These are phyloP conservation scores for Globisporangium iwayamae DNA, from an alignment of 352 stramenopile genomes.

Conservation along the genomic window DNA sequence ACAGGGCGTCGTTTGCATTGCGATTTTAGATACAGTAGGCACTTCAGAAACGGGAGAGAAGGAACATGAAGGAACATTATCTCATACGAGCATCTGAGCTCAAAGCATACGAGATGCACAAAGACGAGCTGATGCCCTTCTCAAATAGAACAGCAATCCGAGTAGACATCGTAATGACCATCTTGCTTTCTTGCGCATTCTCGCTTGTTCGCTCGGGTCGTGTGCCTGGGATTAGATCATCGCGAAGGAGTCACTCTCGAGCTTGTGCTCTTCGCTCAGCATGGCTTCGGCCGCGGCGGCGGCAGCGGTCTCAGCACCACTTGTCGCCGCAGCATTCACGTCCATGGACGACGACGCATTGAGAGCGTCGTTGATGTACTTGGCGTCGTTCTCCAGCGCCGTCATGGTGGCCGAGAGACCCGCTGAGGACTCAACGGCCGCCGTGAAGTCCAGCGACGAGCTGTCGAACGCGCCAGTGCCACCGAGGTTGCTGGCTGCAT, in stretches of 20 bases:
- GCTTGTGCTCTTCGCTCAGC: constrained; percentile 13
- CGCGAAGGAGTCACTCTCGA: constrained; percentile 7
- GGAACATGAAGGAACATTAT: no score
- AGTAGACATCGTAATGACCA: not conserved
- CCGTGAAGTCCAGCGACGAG: constrained; percentile 17
- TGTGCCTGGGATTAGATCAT: not conserved
- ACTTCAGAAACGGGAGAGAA: no score
- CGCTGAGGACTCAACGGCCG: constrained; percentile 4
- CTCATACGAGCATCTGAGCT: no score
- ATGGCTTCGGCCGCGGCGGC: constrained; percentile 9
- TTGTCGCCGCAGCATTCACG: not conserved
- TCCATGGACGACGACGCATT: constrained; percentile 5
- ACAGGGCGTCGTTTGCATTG: no score
- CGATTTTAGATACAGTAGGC: no score
- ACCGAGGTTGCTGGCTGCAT: not conserved
- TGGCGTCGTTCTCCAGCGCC: constrained; percentile 15
- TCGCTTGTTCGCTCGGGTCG: no score
- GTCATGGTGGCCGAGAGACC: constrained; percentile 15
- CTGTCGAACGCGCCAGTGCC: constrained; percentile 9
- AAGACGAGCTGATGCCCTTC: no score
- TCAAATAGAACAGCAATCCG: not conserved
- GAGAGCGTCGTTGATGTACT: constrained; percentile 19
- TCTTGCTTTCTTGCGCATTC: not conserved
- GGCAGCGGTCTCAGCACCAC: not conserved
- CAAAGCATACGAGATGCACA: no score